These are phyloP conservation scores for Phytophthora ramorum DNA, from an alignment of 352 stramenopile genomes.

Conservation along the genomic window DNA sequence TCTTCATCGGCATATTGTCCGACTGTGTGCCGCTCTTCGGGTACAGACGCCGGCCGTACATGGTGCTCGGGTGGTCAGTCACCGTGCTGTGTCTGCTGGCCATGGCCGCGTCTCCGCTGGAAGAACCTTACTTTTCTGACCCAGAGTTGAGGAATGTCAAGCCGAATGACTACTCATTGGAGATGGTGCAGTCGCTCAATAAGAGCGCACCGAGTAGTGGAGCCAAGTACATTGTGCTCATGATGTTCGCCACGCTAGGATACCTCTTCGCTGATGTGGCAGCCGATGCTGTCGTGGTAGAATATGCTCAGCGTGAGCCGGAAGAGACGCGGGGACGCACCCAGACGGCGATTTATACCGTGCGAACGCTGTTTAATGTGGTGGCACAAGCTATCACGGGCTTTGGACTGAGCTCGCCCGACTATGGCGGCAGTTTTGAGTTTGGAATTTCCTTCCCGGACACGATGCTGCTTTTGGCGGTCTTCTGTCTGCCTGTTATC, in stretches of 20 bases:
- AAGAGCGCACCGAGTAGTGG: conserved; percentile 41
- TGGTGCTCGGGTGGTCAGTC: conserved; percentile 58
- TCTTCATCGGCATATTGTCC: conserved; percentile 60
- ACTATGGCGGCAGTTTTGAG: conserved; percentile 56
- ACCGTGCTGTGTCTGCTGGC: conserved; percentile 45
- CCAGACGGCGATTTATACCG: conserved; percentile 60
- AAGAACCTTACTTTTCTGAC: conserved; percentile 49
- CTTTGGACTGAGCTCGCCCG: conserved; percentile 47
- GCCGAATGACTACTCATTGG: conserved; percentile 35
- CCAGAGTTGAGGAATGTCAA: conserved; percentile 41
- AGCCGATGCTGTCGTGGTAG: conserved; percentile 60
- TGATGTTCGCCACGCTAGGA: conserved; percentile 58
- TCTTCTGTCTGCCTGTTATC: conserved; percentile 52
- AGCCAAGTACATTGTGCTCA: conserved; percentile 57
- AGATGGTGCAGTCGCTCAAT: conserved; percentile 46
- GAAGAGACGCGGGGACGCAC: conserved; percentile 54
- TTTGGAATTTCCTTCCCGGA: conserved; percentile 51
- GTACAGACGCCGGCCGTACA: conserved; percentile 59
- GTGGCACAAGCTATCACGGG: conserved; percentile 45
- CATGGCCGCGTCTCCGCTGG: conserved; percentile 44
- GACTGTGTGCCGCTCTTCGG: conserved; percentile 61
- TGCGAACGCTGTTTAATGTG: conserved; percentile 51
- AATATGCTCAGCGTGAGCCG: conserved; percentile 66
- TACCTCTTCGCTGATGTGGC: conserved; percentile 66
- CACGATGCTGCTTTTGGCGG: conserved; percentile 43